Evolutionary conservation across 2,329 filamentous ascomycete species (phyloP).

Genomic region (Ophiocordyceps sinensis): DNA sequence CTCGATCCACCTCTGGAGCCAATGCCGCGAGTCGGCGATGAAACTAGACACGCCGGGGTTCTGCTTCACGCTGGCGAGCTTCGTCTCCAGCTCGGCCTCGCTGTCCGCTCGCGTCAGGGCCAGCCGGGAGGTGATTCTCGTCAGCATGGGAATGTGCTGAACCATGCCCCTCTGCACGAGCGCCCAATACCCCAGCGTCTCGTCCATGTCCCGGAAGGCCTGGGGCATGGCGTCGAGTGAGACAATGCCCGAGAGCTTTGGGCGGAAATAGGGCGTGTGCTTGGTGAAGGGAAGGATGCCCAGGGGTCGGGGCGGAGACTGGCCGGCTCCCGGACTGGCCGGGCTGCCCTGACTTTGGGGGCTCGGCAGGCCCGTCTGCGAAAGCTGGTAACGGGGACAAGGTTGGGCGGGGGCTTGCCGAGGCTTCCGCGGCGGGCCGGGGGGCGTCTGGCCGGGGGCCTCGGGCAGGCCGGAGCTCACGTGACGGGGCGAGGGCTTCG

Average conservation of each 20-base stretch:
- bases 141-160: conserved; percentile 19
- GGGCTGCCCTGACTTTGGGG: conserved; percentile 20
- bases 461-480: not conserved
- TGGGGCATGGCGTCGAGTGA: conserved; percentile 18
- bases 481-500: not conserved
- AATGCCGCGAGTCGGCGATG: conserved; percentile 20
- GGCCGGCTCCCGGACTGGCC: conserved; percentile 3
- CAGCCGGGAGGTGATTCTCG: conserved; percentile 15
- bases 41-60: conserved; percentile 17
- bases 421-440: no score
- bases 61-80: conserved; percentile 15
- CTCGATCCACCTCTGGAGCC: conserved; percentile 23
- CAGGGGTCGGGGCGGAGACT: conserved; percentile 10
- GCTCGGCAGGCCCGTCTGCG: conserved; percentile 13
- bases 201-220: conserved; percentile 16
- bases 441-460: not conserved
- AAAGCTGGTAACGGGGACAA: not conserved
- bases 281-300: conserved; percentile 22
- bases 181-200: conserved; percentile 23
- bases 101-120: conserved; percentile 12
- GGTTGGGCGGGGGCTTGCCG: not conserved
- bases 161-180: conserved; percentile 22
- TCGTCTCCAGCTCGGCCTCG: conserved; percentile 14
- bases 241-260: conserved; percentile 14
- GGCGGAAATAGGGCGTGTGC: conserved; percentile 21